Conservation (phyloP, 2,329 filamentous ascomycete genomes). For the Aspergillus terreus region DNA sequence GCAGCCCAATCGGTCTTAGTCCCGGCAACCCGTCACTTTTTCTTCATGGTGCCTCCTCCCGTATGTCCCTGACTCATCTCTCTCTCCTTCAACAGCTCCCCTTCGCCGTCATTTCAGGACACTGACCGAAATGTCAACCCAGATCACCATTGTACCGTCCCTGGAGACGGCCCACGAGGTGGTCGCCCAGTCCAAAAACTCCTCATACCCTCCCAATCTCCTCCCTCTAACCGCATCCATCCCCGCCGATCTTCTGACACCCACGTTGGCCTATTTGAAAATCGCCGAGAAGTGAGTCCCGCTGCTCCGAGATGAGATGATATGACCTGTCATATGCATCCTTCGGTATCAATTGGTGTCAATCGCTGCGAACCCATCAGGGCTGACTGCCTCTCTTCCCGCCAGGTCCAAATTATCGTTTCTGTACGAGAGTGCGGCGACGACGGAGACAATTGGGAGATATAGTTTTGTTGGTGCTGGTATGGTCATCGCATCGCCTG, state of each 20-base stretch:
- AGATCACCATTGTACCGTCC: constrained; percentile 57
- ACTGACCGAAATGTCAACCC: constrained; percentile 12
- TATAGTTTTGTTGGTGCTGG: constrained; percentile 93
- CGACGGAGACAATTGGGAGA: constrained; percentile 84
- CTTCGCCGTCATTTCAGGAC: background rate
- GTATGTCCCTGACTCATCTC: background rate
- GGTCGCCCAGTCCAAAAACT: constrained; percentile 48
- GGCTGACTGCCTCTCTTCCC: background rate
- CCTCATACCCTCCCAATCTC: constrained; percentile 65
- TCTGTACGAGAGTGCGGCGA: constrained; percentile 90
- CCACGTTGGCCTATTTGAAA: constrained; percentile 93
- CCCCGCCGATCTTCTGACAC: constrained; percentile 87
- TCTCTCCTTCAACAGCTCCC: background rate
- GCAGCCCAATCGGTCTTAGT: constrained; percentile 2
- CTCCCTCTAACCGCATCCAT: constrained; percentile 81
- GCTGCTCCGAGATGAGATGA: too few relatives aligned
- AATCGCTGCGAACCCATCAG: too few relatives aligned
- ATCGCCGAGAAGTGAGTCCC: constrained; percentile 64
- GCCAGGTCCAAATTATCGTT: constrained; percentile 73
- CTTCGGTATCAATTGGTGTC: too few relatives aligned
- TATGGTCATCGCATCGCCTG: constrained; percentile 21
- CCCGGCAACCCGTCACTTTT: too few relatives aligned
- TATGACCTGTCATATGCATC: too few relatives aligned
- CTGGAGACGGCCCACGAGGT: constrained; percentile 58
- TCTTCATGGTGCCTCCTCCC: too few relatives aligned